Conservation (phyloP, 2,329 filamentous ascomycete species). For the Daldinia sp. region DNA sequence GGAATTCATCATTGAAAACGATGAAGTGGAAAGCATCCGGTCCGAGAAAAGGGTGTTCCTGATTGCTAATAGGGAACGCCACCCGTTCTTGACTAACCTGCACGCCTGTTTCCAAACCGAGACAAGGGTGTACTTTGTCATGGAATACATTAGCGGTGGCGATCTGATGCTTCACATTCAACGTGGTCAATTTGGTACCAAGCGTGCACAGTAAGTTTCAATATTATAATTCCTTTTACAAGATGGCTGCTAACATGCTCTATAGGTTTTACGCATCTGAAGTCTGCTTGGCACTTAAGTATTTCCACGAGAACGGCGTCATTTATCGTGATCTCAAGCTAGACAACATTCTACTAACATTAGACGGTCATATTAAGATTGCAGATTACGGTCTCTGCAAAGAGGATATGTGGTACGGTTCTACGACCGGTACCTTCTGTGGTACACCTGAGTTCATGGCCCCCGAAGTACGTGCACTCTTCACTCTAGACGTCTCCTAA, state of each 20-base stretch:
- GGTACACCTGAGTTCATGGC: slow-evolving; percentile 99
- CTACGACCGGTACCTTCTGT: slow-evolving; percentile 96
- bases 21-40: slow-evolving; percentile 96
- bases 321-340: slow-evolving; percentile 98
- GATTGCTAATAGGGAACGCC: slow-evolving; percentile 94
- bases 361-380: slow-evolving; percentile 98
- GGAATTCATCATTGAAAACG: slow-evolving; percentile 99
- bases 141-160: slow-evolving; percentile 99
- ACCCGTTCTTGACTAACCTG: slow-evolving; percentile 93
- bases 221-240: background rate
- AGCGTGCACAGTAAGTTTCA: slow-evolving; percentile 84
- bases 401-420: slow-evolving; percentile 99
- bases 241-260: slow-evolving; percentile 25
- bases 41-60: slow-evolving; percentile 98
- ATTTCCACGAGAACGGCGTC: slow-evolving; percentile 99
- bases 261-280: slow-evolving; percentile 93
- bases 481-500: background rate
- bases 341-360: slow-evolving; percentile 87
- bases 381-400: slow-evolving; percentile 99
- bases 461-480: slow-evolving; percentile 74
- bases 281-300: slow-evolving; percentile 95
- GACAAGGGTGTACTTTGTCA: slow-evolving; percentile 97
- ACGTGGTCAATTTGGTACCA: slow-evolving; percentile 92
- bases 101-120: slow-evolving; percentile 99
- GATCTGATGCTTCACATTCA: slow-evolving; percentile 99